A percentile compares a stretch with the other conserved stretches of the same genome.
Conservation (phyloP, 176 grass and related monocot genomes). For the Rhynchospora breviuscula region DNA sequence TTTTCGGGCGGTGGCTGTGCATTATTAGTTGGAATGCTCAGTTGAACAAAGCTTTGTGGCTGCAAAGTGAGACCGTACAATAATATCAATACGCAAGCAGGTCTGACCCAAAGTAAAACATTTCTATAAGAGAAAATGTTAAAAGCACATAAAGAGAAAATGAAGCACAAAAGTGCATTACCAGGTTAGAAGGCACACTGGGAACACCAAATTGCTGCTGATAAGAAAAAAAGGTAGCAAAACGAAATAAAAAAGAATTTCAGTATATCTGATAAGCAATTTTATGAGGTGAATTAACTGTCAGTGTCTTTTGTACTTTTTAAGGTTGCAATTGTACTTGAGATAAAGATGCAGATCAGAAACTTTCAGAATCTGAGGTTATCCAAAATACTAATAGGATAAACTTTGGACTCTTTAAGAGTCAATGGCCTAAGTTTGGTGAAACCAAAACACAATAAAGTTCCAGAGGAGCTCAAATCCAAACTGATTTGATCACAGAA, state of each 20-base stretch:
- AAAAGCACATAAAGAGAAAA: not conserved
- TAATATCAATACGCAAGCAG: not conserved
- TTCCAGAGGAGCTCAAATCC: not conserved
- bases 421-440: not conserved
- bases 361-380: not conserved
- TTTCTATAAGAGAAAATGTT: not conserved
- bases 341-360: not conserved
- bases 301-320: not conserved
- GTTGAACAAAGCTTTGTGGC: constrained; percentile 29
- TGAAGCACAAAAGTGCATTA: not conserved
- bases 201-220: not conserved
- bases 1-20: constrained; percentile 42
- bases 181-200: not conserved
- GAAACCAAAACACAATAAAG: not conserved
- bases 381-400: not conserved
- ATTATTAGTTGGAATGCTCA: constrained; percentile 39
- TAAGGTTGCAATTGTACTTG: not conserved
- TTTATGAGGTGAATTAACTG: not conserved
- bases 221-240: not conserved
- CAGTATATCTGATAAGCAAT: not conserved
- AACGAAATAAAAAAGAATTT: not conserved
- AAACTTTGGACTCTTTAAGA: not conserved
- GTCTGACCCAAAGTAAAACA: not conserved
- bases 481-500: not conserved
- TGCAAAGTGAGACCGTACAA: constrained; percentile 17